Base-by-base conservation (phyloP, 495 filamentous ascomycete species). In the Trypethelium eluteriae region DNA sequence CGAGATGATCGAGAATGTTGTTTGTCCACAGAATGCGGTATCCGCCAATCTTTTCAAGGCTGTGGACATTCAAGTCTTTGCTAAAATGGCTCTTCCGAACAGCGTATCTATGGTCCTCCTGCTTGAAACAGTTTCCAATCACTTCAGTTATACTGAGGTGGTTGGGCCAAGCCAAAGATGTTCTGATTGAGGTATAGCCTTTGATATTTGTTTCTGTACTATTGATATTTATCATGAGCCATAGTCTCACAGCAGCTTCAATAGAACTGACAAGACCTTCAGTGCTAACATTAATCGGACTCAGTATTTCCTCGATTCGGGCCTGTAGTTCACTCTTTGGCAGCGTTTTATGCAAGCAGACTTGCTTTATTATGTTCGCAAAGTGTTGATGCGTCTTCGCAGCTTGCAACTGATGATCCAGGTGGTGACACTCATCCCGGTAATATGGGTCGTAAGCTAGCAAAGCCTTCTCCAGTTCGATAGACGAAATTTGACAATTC, bases 161-260 rank as follows among this genome's bases (percentile, higher is more conserved):
- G 6, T 65, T 64, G 59, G 32, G 25, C 38, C 47, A 70, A 32
- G 34, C 59, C 14, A 10, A 32, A 64, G 38, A 69, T 49, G 16
- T 53, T 49, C n/a, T 68, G 62, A 41, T 64, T 41, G 18, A 66
- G 25, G 4, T 16, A 59, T 59, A 59, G 53, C 25, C 53, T 7
- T 36, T 36, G 7, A 59, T 34, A 36, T 59, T 36, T 59, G 53
- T 10, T 34, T 59, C 32, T 34, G 53, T 34, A 18, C 25, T 39
- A 18, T 65, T 62, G 36, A 71, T 34, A 32, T 69, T 59, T 3
- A 71, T 50, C 69, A 71, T 71, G 3, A 62, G 32, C n/a, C 62
- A 53, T 38, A 71, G 50, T 16, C 69, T 2, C 0, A 50, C 67
- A 2, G 67, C 67, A 2, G 67, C 61, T 39, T 69, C 64, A 62